phyloP scores from a whole-genome alignment of 2,329 filamentous ascomycete genomes.

The Epichloe bromicola region DNA sequence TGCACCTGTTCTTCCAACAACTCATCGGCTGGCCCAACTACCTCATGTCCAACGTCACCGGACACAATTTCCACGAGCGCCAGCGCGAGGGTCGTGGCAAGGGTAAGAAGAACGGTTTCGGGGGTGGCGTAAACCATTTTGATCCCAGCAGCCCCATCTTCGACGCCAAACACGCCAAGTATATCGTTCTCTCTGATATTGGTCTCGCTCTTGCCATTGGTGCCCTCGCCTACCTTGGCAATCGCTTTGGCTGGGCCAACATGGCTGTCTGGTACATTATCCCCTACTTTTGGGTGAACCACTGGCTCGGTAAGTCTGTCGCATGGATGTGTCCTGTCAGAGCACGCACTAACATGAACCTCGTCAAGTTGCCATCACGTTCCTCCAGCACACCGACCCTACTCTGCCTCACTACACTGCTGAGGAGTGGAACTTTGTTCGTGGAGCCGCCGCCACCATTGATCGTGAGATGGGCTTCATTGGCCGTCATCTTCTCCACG shows the following conservation, averaged over 20 bases:
- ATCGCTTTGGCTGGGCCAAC: conserved; percentile 73
- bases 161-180: conserved; percentile 78
- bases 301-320: conserved; percentile 77
- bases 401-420: conserved; percentile 83
- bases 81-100: conserved; percentile 87
- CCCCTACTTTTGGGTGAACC: conserved; percentile 96
- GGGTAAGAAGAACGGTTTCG: conserved; percentile 77
- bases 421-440: conserved; percentile 81
- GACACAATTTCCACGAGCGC: conserved; percentile 85
- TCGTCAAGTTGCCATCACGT: conserved; percentile 84
- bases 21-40: conserved; percentile 89
- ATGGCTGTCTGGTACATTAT: conserved; percentile 88
- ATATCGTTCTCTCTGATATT: conserved; percentile 77
- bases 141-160: conserved; percentile 77
- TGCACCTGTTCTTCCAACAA: conserved; percentile 71
- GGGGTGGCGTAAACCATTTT: conserved; percentile 90
- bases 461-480: conserved; percentile 97
- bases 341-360: conserved; percentile 15
- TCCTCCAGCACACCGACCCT: conserved; percentile 92
- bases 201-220: conserved; percentile 54
- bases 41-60: conserved; percentile 81
- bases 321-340: background rate
- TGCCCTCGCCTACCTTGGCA: conserved; percentile 54
- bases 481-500: conserved; percentile 79
- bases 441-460: conserved; percentile 88